Conservation (phyloP, 768 basidiomycete genomes). For the Phanerochaete carnosa region DNA sequence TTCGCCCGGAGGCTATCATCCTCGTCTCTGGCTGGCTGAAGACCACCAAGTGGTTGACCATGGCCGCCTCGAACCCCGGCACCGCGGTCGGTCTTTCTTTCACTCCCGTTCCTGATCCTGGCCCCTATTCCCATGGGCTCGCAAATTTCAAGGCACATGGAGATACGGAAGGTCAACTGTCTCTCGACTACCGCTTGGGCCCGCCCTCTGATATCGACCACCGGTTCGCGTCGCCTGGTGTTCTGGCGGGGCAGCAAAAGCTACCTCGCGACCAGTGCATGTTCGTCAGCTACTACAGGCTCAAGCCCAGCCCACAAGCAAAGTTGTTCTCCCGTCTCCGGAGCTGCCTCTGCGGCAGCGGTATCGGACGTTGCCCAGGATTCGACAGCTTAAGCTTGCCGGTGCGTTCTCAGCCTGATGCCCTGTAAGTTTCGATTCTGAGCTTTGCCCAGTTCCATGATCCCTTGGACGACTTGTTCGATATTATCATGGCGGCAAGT, state of each 20-base stretch:
- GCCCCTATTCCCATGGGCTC: background rate
- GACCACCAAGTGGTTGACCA: constrained; percentile 13
- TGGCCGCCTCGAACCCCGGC: constrained; percentile 1
- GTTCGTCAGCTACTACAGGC: background rate
- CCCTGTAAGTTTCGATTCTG: background rate
- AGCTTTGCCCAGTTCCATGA: background rate
- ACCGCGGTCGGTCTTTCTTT: background rate
- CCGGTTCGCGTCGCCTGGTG: background rate
- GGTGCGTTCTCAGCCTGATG: background rate
- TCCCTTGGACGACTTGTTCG: background rate
- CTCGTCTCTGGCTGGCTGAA: constrained; percentile 17
- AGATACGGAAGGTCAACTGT: background rate
- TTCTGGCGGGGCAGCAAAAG: no score
- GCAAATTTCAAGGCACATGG: background rate
- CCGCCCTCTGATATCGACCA: background rate
- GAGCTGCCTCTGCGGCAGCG: no score
- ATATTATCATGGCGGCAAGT: background rate
- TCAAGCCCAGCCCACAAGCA: no score
- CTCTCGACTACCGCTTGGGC: background rate
- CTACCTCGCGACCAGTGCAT: background rate
- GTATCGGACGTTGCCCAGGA: no score
- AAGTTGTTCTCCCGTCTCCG: no score
- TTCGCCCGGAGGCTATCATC: constrained; percentile 6
- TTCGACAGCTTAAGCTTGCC: background rate
- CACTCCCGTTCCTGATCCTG: no score